Evolutionary conservation across 305 asterid species (phyloP).

Genomic region (Ilex paraguariensis): DNA sequence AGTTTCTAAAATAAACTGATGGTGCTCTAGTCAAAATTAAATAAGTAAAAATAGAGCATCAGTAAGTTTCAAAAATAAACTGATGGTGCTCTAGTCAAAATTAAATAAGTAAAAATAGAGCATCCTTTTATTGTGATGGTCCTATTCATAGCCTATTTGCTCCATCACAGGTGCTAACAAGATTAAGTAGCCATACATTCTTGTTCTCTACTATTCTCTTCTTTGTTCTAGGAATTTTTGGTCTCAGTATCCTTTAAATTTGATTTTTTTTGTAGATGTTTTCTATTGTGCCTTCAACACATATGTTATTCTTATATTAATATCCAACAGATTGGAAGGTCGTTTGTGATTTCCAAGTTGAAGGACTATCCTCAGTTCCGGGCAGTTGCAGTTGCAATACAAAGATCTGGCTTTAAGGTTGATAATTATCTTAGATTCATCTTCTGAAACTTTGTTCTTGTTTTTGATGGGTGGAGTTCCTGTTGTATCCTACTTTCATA

Average conservation of each 20-base stretch:
- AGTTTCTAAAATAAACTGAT: conserved; percentile 16
- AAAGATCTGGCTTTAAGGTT: conserved; percentile 96
- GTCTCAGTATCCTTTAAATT: too few species aligned
- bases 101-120: too few species aligned
- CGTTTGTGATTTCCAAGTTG: conserved; percentile 80
- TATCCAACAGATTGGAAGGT: conserved; percentile 67
- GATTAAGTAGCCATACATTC: too few species aligned
- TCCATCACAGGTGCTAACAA: too few species aligned
- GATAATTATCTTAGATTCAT: background rate
- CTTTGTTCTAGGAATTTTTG: too few species aligned
- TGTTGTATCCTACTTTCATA: background rate
- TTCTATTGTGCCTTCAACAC: background rate
- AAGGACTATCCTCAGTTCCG: conserved; percentile 88
- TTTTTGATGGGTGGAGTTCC: conserved; percentile 5
- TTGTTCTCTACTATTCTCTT: background rate
- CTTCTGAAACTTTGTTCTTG: background rate
- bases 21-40: too few species aligned
- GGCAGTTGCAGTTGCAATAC: conserved; percentile 90
- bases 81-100: too few species aligned
- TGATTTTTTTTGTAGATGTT: background rate
- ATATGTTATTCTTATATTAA: background rate
- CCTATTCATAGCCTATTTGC: too few species aligned
- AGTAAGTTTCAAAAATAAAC: conserved; percentile 35
- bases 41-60: too few species aligned
- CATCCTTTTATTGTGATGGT: too few species aligned